Evolutionary conservation across 192 early-diverging fungal genomes (phyloP), one percentile per base, ranked within the genome.

Genomic region (Backusella macrospora): DNA sequence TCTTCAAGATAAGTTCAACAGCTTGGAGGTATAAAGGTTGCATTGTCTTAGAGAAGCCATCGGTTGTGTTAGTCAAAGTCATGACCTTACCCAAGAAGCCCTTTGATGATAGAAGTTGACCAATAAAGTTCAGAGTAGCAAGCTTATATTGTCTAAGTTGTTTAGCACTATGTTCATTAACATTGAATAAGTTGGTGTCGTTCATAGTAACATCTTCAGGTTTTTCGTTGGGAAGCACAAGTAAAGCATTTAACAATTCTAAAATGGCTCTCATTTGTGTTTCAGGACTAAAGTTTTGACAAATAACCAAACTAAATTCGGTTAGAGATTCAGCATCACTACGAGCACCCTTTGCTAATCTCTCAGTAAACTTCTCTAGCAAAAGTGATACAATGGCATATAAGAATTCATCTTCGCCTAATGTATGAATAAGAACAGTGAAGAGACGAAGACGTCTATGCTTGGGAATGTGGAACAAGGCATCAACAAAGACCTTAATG

Each of bases 391-490:
- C 82, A 48, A 96, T 88, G 8, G 88, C 85, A 42, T 90, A 84
- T 71, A 97, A 84, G 82, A 91, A 96, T 29, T 88, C 81, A 18
- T 86, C 80, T 23, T 89, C 85, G 34, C 96, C 98, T 68, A 99
- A 83, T 0, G 95, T 94, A 6, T 83, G 69, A 44, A 96, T 88
- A 34, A 99, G 77, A 13, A 94, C 86, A 3, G 91, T 89, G 78
- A 98, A 98, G 42, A 99, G 84, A 38, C 93, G 82, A 64, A 96
- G 87, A 65, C 96, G 90, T 62, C 98, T 88, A 80, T 98, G 96
- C 55, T 91, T 90, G 49, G 98, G 98, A 76, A 99, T 95, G 79
- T 97, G 96, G 73, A 86, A 85, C 74, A 97, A 76, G 6, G 96
- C 92, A 74, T 97, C 93, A 23, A 97, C 91, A 88, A 99, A 98